Evolutionary conservation across 2,329 filamentous ascomycete genomes (phyloP).

Genomic region (Cercospora brassicicola): DNA sequence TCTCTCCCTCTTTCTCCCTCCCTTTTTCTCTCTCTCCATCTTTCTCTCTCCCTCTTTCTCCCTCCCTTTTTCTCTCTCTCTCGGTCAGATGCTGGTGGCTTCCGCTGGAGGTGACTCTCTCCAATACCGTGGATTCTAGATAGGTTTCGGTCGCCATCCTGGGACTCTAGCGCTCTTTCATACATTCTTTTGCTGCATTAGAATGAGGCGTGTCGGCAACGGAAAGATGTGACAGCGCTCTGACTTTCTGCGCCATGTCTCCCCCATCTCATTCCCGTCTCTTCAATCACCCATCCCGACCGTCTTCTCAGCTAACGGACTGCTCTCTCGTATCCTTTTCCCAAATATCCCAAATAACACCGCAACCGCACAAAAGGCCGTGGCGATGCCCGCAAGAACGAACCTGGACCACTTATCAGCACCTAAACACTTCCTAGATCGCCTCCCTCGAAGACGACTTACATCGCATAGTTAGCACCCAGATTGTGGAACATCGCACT

Average conservation of each 20-base stretch:
- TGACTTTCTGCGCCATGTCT: not conserved
- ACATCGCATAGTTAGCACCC: conserved; percentile 44
- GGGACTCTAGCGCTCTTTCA: too few relatives aligned
- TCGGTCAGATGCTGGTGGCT: not conserved
- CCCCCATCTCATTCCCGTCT: not conserved
- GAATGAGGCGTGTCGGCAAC: too few relatives aligned
- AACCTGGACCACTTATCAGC: conserved; percentile 15
- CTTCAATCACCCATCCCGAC: not conserved
- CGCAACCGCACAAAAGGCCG: conserved; percentile 26
- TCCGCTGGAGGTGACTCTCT: not conserved
- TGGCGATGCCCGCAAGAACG: conserved; percentile 45
- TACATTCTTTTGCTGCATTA: too few relatives aligned
- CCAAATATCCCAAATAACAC: conserved; percentile 14
- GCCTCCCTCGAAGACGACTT: not conserved
- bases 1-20: too few relatives aligned
- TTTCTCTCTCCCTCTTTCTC: too few relatives aligned
- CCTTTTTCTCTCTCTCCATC: not conserved
- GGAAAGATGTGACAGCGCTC: too few relatives aligned
- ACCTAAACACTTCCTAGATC: not conserved
- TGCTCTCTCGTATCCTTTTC: conserved; percentile 11
- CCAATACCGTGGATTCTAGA: too few relatives aligned
- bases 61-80: not conserved
- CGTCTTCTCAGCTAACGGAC: not conserved
- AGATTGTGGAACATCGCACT: conserved; percentile 44
- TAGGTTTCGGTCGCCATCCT: too few relatives aligned